Conservation (phyloP, 202 grass and related monocot species). For the Dendrocalamus latiflorus region DNA sequence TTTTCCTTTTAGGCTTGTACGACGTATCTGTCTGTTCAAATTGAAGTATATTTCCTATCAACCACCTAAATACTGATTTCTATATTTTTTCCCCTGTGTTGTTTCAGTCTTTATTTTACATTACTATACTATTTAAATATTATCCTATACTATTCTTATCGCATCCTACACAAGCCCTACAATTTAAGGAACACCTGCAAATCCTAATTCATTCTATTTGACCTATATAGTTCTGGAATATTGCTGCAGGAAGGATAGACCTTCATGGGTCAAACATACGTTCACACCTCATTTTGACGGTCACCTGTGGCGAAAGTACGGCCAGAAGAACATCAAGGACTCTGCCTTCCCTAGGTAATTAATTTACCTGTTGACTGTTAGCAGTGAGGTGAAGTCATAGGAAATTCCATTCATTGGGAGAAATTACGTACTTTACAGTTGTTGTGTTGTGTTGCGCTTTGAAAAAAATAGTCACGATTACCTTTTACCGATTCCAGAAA, state of each 20-base stretch:
- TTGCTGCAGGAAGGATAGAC: conserved; percentile 39
- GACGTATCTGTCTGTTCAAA: not conserved
- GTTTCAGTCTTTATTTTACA: not conserved
- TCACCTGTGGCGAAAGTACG: conserved; percentile 54
- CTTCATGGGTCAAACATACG: conserved; percentile 43
- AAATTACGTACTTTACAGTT: not conserved
- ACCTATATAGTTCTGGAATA: not conserved
- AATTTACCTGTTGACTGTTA: not conserved
- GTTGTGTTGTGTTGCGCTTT: not conserved
- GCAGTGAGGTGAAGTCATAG: not conserved
- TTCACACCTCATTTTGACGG: conserved; percentile 52
- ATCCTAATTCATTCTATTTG: not conserved
- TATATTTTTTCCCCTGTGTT: not conserved
- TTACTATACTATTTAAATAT: not conserved
- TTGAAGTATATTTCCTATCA: not conserved
- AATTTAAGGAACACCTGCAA: not conserved
- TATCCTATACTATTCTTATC: not conserved
- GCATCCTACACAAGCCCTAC: not conserved
- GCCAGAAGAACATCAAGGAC: conserved; percentile 58
- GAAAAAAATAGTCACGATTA: not conserved
- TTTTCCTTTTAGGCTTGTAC: not conserved
- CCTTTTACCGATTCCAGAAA: not conserved
- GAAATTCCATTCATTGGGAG: not conserved
- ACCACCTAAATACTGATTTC: not conserved
- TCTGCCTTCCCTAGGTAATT: conserved; percentile 45